Base-by-base conservation (phyloP, 129 eudicot species). In the Heracleum sosnowskyi region DNA sequence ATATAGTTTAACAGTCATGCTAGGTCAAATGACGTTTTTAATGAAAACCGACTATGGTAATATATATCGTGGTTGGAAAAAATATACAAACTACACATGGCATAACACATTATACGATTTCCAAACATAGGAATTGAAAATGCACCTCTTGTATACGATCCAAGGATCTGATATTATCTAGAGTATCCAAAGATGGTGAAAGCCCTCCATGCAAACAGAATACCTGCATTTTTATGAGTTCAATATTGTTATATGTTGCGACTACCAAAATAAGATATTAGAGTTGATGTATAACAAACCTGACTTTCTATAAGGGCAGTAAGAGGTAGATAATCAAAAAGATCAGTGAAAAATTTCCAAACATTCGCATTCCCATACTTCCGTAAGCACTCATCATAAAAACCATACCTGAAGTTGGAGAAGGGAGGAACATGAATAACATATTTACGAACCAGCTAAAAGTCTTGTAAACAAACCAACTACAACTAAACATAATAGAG, bases 151-250 rank as follows among this genome's bases (percentile, higher is more conserved):
- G 97, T 80, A 92, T 90, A 55, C 97, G 96, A 71, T 92, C 97
- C 86, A 92, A 85, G 44, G 97, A 91, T 80, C 92, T 96, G 74
- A 92, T 92, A 79, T 92, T 92, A 82, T 92, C 97, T 40, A 90
- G 86, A 47, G 96, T 92, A 78, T 92, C 97, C 81, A 92, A 84
- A 40, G 96, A 92, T 55, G 97, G 97, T 71, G 97, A 92, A 79
- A 90, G 96, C 74, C 97, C 97, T 57, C 97, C 97, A 74, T 92
- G 97, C 90, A 92, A 92, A 78, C 97, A 92, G 86, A 92, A 92
- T 40, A 92, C 75, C 97, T 92, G 68, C 46, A 69, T 82, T 22
- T 37, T 36, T 45, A 84, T 64, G 22, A 64, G 15, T 64, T 29
- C 16, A 29, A 11, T 12, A 31, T 26, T 64, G 22, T 15, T 15